Conservation (phyloP, 2,329 filamentous ascomycete species). For the Arthroderma uncinatum region DNA sequence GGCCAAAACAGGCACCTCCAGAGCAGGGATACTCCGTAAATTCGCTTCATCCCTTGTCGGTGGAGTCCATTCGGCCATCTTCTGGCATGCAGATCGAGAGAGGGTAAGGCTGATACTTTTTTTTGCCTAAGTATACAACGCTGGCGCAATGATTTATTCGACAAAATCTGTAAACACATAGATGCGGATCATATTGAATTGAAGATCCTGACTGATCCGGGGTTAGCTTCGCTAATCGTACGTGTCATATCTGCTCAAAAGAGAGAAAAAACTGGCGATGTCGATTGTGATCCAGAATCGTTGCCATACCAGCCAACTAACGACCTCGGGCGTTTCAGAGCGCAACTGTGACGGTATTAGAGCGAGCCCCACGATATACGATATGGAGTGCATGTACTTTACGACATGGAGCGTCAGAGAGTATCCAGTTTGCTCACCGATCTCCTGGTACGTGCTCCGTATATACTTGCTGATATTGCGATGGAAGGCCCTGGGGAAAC, state of each 20-base stretch:
- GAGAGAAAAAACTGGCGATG: not conserved
- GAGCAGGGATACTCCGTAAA: not conserved
- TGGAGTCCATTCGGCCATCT: not conserved
- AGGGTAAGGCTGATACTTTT: not conserved
- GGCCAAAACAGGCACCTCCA: not conserved
- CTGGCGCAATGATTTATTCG: not conserved
- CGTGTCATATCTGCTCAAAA: not conserved
- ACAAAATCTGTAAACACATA: not conserved
- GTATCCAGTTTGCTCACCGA: no score
- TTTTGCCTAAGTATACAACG: not conserved
- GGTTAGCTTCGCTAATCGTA: not conserved
- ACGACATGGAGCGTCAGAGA: no score
- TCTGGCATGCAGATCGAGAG: not conserved
- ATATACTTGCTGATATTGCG: no score
- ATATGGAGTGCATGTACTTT: not conserved
- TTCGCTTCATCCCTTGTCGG: not conserved
- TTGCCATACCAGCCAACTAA: not conserved
- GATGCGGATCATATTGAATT: not conserved
- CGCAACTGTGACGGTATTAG: not conserved
- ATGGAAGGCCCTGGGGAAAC: no score
- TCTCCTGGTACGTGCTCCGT: no score
- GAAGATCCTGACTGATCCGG: not conserved
- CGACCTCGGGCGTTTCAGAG: not conserved
- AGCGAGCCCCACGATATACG: not conserved
- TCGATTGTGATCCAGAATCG: not conserved